These are phyloP conservation scores for Calocybe indica DNA, from an alignment of 768 basidiomycete genomes.

Conservation along the genomic window DNA sequence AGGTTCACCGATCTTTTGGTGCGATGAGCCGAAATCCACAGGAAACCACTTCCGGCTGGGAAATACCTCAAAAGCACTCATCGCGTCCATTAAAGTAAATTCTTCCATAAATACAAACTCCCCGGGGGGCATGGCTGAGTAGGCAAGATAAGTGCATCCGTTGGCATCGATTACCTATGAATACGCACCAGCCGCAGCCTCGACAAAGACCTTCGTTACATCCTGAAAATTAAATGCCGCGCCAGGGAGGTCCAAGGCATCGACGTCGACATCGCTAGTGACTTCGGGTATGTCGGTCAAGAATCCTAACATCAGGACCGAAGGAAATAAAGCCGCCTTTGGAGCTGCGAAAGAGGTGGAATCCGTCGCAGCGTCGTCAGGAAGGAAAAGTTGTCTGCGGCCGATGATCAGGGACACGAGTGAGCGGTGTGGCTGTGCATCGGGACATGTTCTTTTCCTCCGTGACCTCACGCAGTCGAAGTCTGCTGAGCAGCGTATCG, in stretches of 20 bases:
- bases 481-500: too few relatives aligned
- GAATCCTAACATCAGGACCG: background rate
- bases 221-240: conserved; percentile 53
- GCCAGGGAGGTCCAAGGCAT: conserved; percentile 57
- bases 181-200: conserved; percentile 56
- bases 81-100: conserved; percentile 81
- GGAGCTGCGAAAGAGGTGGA: too few relatives aligned
- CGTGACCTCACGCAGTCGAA: too few relatives aligned
- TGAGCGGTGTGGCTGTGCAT: too few relatives aligned
- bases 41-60: background rate
- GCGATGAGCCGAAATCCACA: too few relatives aligned
- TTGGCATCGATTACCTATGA: background rate
- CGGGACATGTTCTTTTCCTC: too few relatives aligned
- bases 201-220: conserved; percentile 51
- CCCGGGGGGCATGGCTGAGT: conserved; percentile 54
- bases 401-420: too few relatives aligned
- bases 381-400: too few relatives aligned
- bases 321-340: background rate
- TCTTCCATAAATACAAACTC: conserved; percentile 61
- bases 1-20: conserved; percentile 76
- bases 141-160: background rate
- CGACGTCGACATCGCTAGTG: too few relatives aligned
- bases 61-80: conserved; percentile 86
- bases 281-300: conserved; percentile 12
- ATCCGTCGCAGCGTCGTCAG: too few relatives aligned